These are phyloP conservation scores for Acephala macrosclerotiorum DNA, from an alignment of 2,329 filamentous ascomycete species.

Conservation along the genomic window DNA sequence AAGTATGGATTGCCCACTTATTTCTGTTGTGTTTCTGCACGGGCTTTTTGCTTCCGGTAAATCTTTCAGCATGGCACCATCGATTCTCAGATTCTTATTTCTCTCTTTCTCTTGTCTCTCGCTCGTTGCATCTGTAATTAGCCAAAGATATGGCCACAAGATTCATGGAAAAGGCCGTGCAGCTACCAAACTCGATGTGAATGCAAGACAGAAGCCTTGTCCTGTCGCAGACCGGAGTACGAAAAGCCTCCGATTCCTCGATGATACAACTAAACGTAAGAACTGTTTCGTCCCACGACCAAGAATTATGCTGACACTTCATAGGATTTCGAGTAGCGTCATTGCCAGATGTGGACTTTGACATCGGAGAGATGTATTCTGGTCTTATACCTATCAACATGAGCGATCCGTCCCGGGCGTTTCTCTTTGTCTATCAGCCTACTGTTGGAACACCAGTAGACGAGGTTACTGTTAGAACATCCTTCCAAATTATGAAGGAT, in stretches of 20 bases:
- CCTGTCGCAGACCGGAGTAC: not conserved
- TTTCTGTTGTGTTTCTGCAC: not conserved
- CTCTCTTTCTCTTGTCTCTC: not conserved
- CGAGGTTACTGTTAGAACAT: constrained; percentile 48
- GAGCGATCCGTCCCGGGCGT: constrained; percentile 50
- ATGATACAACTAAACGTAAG: constrained; percentile 20
- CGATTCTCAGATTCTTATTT: not conserved
- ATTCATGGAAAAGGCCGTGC: not conserved
- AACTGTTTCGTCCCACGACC: not conserved
- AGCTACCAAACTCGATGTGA: not conserved
- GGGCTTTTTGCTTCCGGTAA: not conserved
- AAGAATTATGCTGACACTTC: not conserved
- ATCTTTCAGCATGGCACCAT: not conserved
- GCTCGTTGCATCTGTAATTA: not conserved
- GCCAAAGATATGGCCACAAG: not conserved
- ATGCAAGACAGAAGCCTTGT: not conserved
- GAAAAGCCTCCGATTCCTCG: constrained; percentile 22
- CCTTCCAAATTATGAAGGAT: too few species aligned
- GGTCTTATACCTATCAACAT: constrained; percentile 57
- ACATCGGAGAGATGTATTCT: constrained; percentile 39
- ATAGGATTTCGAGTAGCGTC: constrained; percentile 34
- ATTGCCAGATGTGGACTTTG: constrained; percentile 35
- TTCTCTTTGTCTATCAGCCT: constrained; percentile 62
- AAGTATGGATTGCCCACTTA: not conserved
- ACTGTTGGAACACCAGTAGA: constrained; percentile 52